Base-by-base conservation (phyloP, 139 green algal genomes). In the Zygnema cylindricum region DNA sequence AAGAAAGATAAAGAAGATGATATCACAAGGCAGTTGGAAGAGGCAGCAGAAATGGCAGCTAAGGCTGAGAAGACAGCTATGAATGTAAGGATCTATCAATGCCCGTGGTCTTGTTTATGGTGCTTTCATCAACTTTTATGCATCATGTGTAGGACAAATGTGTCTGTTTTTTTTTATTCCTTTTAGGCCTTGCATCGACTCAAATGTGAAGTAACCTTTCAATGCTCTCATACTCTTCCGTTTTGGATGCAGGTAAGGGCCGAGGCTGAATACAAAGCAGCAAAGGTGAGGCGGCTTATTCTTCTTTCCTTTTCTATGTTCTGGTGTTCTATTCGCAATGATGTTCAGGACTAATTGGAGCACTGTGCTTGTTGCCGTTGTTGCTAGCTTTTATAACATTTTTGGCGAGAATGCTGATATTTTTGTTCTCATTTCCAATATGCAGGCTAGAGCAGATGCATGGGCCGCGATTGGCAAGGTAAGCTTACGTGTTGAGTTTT, bases 21-120 rank as follows among this genome's bases (percentile, higher is more conserved):
- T 25, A 3, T 79, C 3, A 7, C 7, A 43, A 79, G 38, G 3
- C 81, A 86, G 42, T 0, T 86, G 49, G 81, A 86, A 1, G 81
- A 86, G 85, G 73, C 39, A 22, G 25, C 38, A 33, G 40, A 42
- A 90, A 42, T 35, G 0, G 76, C 33, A 30, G 41, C 23, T 3
- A 32, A 55, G 36, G 55, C 7, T 41, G 88, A 73, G 69, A 39
- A 25, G 21, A 69, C 43, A 69, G 2, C 69, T 41, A 54, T 43
- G 55, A 63, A 88, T 85, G 73, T n/a, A 77, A 69, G 38, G 38
- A 25, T 94, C 86, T 85, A 77, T 77, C 25, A 82, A 91, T 78
- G 79, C 93, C 42, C 90, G 83, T 40, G 88, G 93, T 86, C 89
- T 93, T 0, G 11, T 93, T 93, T 39, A 88, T 93, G 22, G 90